Evolutionary conservation across 2,329 filamentous ascomycete genomes (phyloP).

Genomic region (Colletotrichum abscissum): DNA sequence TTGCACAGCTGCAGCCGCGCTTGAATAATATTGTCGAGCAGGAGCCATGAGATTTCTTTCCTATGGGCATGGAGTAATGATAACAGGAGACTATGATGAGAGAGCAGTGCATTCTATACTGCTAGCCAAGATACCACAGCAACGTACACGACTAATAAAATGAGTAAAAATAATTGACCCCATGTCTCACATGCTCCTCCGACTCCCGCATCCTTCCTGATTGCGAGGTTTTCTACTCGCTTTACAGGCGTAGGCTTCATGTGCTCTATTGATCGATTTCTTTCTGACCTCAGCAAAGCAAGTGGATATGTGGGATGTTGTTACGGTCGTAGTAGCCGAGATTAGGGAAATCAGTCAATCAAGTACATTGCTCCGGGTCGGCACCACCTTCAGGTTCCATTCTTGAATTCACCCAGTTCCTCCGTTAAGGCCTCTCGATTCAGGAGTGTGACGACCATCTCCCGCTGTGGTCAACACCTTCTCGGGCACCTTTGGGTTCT

Average conservation of each 20-base stretch:
- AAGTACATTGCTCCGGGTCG: background rate
- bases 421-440: background rate
- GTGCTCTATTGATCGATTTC: background rate
- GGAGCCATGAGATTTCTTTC: conserved; percentile 45
- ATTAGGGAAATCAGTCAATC: background rate
- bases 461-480: conserved; percentile 3
- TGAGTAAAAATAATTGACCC: background rate
- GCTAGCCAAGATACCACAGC: conserved; percentile 23
- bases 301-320: background rate
- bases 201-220: background rate
- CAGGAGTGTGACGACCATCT: background rate
- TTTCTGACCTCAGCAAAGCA: background rate
- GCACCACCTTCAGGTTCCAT: background rate
- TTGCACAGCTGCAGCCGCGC: conserved; percentile 52
- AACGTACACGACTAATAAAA: conserved; percentile 29
- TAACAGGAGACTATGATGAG: background rate
- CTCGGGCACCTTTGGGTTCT: conserved; percentile 26
- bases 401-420: background rate
- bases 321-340: background rate
- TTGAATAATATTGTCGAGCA: conserved; percentile 53
- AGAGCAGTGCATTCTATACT: background rate
- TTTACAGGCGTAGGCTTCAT: background rate
- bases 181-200: background rate
- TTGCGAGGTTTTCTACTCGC: background rate
- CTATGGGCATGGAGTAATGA: conserved; percentile 2